These are phyloP conservation scores for Aristolochia californica DNA, from an alignment of 164 flowering plant genomes.

Conservation along the genomic window DNA sequence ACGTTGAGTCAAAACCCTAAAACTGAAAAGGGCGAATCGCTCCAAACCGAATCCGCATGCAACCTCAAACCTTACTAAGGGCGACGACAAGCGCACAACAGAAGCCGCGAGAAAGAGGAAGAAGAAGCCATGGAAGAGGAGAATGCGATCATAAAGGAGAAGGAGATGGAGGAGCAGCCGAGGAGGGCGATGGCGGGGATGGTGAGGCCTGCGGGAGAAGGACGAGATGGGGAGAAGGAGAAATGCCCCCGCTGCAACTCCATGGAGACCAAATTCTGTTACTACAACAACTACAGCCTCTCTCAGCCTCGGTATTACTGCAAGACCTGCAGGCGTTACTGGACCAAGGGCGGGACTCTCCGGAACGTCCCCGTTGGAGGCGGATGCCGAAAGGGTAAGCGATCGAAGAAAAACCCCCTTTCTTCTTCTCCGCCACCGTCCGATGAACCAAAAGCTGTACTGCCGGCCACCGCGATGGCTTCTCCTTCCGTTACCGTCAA, in stretches of 20 bases:
- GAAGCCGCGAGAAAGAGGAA: too few species aligned
- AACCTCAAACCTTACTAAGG: too few species aligned
- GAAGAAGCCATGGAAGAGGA: too few species aligned
- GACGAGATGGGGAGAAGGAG: slow-evolving; percentile 43
- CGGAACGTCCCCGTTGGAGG: slow-evolving; percentile 72
- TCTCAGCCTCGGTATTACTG: slow-evolving; percentile 75
- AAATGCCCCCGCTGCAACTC: slow-evolving; percentile 73
- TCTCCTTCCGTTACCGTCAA: too few species aligned
- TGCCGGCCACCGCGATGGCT: too few species aligned
- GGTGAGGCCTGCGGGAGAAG: slow-evolving; percentile 41
- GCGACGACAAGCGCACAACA: too few species aligned
- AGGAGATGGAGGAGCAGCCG: too few species aligned
- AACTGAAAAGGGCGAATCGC: too few species aligned
- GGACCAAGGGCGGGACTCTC: slow-evolving; percentile 65
- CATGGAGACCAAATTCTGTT: slow-evolving; percentile 63
- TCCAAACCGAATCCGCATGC: too few species aligned
- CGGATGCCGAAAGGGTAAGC: slow-evolving; percentile 61
- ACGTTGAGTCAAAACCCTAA: too few species aligned
- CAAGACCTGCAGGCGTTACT: slow-evolving; percentile 61
- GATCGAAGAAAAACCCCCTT: slow-evolving; percentile 24
- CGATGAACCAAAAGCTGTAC: too few species aligned
- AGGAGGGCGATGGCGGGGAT: not conserved
- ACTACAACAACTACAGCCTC: slow-evolving; percentile 68
- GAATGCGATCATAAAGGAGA: too few species aligned
- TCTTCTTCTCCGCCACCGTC: slow-evolving; percentile 23